phyloP scores from a whole-genome alignment of 352 stramenopile species.

The Pythium monospermum region DNA sequence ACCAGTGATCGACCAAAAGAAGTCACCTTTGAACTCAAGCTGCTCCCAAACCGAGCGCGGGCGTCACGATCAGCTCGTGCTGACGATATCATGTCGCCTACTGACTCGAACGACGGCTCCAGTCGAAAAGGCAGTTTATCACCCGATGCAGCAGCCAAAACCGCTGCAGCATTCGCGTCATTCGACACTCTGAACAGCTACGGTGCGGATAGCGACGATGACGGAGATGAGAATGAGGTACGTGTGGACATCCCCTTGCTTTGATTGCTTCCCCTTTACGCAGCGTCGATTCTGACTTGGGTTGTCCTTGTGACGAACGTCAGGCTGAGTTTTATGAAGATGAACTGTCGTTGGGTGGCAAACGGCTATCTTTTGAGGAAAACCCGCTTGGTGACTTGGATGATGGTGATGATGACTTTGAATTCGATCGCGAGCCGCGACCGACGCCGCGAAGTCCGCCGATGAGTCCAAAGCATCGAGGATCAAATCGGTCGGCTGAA shows the following conservation, averaged over 20 bases:
- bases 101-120: conserved; percentile 65
- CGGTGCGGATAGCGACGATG: conserved; percentile 77
- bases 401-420: conserved; percentile 85
- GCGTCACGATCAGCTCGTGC: conserved; percentile 45
- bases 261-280: no score
- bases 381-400: conserved; percentile 66
- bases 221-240: conserved; percentile 83
- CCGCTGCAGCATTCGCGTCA: conserved; percentile 37
- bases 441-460: conserved; percentile 40
- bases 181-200: conserved; percentile 52
- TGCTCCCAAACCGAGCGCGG: conserved; percentile 66
- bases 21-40: conserved; percentile 85
- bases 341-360: conserved; percentile 47
- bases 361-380: conserved; percentile 77
- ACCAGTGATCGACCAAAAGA: conserved; percentile 85
- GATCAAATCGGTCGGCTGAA: conserved; percentile 29
- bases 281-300: no score
- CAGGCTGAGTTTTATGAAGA: conserved; percentile 79
- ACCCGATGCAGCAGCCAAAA: conserved; percentile 47
- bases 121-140: conserved; percentile 67
- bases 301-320: no score
- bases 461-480: conserved; percentile 49
- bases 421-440: conserved; percentile 77
- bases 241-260: no score
- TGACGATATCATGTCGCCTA: conserved; percentile 67